Evolutionary conservation across 2,329 filamentous ascomycete species (phyloP).

Genomic region (Neoscytalidium dimidiatum): DNA sequence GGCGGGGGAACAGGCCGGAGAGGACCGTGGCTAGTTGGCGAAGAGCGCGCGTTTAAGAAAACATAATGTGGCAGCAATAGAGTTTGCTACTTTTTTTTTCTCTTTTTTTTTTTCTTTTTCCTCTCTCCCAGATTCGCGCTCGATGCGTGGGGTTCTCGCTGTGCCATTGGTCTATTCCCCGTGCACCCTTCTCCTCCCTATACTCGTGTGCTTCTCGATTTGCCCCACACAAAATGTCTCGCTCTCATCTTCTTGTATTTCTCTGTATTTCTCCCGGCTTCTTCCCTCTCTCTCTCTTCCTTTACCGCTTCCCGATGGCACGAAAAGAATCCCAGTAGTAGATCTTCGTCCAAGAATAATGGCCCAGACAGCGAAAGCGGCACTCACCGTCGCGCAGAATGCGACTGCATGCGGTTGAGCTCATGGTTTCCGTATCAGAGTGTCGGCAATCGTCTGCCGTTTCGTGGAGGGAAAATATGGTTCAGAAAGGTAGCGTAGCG

Average conservation of each 20-base stretch:
- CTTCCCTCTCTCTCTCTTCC: neutral
- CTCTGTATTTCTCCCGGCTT: neutral
- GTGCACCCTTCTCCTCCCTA: neutral
- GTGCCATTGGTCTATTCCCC: neutral
- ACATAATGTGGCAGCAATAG: too few relatives aligned
- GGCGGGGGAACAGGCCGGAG: too few relatives aligned
- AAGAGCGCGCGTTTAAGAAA: too few relatives aligned
- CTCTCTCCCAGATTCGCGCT: too few relatives aligned
- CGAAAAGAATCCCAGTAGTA: too few relatives aligned
- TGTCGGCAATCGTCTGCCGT: constrained; percentile 12
- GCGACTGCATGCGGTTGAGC: neutral
- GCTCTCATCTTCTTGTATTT: too few relatives aligned
- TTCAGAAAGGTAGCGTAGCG: too few relatives aligned
- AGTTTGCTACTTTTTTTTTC: too few relatives aligned
- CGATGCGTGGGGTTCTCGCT: neutral
- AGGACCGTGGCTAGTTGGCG: too few relatives aligned
- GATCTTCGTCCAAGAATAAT: too few relatives aligned
- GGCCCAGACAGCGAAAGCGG: neutral
- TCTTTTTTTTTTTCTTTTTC: too few relatives aligned
- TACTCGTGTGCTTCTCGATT: neutral
- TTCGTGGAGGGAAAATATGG: neutral
- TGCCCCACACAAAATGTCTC: too few relatives aligned
- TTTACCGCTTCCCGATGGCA: neutral
- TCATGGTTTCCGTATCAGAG: neutral
- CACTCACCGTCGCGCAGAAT: neutral